A percentile compares a stretch with the other conserved stretches of the same genome.
phyloP scores from a whole-genome alignment of 768 basidiomycete genomes.

The Termitomyces sp. region DNA sequence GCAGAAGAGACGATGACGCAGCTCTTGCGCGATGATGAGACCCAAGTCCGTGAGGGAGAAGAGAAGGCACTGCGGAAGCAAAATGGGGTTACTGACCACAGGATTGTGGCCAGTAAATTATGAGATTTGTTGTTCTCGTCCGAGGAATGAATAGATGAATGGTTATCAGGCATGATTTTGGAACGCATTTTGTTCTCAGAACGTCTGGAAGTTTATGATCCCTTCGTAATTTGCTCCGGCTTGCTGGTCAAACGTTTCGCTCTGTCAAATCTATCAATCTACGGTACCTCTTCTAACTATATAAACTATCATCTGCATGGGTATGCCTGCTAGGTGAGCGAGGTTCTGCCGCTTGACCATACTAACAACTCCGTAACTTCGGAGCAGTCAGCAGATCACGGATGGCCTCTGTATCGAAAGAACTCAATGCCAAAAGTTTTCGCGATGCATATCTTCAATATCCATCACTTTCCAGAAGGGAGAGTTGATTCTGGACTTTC shows the following conservation, averaged over 20 bases:
- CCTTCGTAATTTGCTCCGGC: not conserved
- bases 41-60: not conserved
- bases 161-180: not conserved
- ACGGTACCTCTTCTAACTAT: not conserved
- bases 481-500: not conserved
- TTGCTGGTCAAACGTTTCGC: not conserved
- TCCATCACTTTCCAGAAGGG: not conserved
- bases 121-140: not conserved
- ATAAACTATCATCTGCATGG: not conserved
- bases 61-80: not conserved
- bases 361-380: not conserved
- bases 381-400: not conserved
- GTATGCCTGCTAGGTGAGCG: not conserved
- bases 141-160: not conserved
- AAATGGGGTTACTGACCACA: not conserved
- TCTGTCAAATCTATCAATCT: not conserved
- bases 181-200: not conserved
- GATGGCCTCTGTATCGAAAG: not conserved
- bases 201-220: not conserved
- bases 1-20: slow-evolving; percentile 30
- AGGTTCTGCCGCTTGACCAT: not conserved
- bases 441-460: not conserved
- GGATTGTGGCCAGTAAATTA: slow-evolving; percentile 2
- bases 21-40: slow-evolving; percentile 2
- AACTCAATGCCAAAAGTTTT: not conserved